phyloP scores from a whole-genome alignment of 805 yeast species.

The Starmerella roubikii region DNA sequence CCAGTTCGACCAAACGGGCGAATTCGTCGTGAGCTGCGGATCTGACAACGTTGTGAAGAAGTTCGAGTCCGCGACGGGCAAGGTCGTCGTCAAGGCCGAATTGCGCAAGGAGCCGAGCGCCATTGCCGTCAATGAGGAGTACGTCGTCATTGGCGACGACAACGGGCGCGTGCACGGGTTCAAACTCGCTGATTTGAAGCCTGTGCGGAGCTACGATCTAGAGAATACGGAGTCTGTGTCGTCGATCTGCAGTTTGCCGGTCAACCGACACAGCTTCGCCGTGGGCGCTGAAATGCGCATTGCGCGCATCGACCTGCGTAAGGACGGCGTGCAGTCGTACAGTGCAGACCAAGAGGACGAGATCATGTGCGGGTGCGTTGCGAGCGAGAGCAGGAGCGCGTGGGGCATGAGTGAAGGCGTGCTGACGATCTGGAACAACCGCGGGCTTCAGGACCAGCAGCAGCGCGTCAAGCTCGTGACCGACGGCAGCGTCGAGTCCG shows the following conservation, averaged over 20 bases:
- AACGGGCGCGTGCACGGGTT: conserved; percentile 51
- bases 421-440: conserved; percentile 73
- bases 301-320: conserved; percentile 64
- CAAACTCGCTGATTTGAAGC: conserved; percentile 38
- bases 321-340: conserved; percentile 41
- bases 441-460: conserved; percentile 51
- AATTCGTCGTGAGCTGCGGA: conserved; percentile 59
- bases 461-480: conserved; percentile 51
- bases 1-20: conserved; percentile 38
- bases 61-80: conserved; percentile 59
- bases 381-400: conserved; percentile 47
- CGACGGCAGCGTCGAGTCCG: conserved; percentile 60
- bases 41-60: conserved; percentile 67
- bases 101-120: conserved; percentile 21
- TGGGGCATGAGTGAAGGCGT: conserved; percentile 91
- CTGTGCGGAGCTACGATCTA: conserved; percentile 38
- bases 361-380: conserved; percentile 56
- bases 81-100: conserved; percentile 46
- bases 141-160: conserved; percentile 42
- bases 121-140: conserved; percentile 24
- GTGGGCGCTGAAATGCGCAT: conserved; percentile 74
- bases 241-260: conserved; percentile 54
- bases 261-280: conserved; percentile 64
- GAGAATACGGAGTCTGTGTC: conserved; percentile 47
- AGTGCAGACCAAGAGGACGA: conserved; percentile 94